These are phyloP conservation scores for Alternaria hordeiaustralica DNA, from an alignment of 2,329 filamentous ascomycete genomes.

Conservation along the genomic window DNA sequence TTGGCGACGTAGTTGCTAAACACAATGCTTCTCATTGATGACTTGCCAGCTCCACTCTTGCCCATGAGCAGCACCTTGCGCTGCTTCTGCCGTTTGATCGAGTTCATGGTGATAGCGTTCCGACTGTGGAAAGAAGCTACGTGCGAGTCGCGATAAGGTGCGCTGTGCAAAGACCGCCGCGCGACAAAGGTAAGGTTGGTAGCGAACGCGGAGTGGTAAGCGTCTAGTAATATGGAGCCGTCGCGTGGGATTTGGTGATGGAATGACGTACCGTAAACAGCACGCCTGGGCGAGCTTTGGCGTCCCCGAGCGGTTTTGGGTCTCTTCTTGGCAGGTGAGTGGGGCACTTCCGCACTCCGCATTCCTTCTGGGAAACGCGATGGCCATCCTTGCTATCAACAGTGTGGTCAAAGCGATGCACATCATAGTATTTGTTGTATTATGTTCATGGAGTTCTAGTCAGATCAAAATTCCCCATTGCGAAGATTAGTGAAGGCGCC, in stretches of 20 bases:
- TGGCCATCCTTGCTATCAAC: slow-evolving; percentile 3
- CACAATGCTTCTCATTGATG: slow-evolving; percentile 97
- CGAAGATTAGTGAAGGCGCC: neutral
- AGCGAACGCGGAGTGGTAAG: neutral
- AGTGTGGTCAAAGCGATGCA: neutral
- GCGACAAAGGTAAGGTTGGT: neutral
- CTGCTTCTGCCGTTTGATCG: slow-evolving; percentile 58
- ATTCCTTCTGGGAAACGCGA: slow-evolving; percentile 3
- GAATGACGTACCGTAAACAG: slow-evolving; percentile 26
- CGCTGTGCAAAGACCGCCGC: neutral
- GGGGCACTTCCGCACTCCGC: slow-evolving; percentile 15
- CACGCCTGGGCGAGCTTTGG: slow-evolving; percentile 10
- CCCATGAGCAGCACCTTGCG: slow-evolving; percentile 70
- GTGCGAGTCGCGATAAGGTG: neutral
- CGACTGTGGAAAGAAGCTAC: neutral
- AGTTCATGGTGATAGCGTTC: slow-evolving; percentile 38
- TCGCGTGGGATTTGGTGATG: neutral
- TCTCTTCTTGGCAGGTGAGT: slow-evolving; percentile 11
- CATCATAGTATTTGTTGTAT: neutral
- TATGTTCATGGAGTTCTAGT: neutral
- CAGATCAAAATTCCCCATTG: neutral
- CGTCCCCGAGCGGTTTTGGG: slow-evolving; percentile 2
- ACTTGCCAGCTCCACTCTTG: slow-evolving; percentile 96
- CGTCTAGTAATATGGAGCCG: neutral
- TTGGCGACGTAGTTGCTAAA: slow-evolving; percentile 99